These are phyloP conservation scores for Hagleromyces aurorensis DNA, from an alignment of 805 yeast genomes.

Conservation along the genomic window DNA sequence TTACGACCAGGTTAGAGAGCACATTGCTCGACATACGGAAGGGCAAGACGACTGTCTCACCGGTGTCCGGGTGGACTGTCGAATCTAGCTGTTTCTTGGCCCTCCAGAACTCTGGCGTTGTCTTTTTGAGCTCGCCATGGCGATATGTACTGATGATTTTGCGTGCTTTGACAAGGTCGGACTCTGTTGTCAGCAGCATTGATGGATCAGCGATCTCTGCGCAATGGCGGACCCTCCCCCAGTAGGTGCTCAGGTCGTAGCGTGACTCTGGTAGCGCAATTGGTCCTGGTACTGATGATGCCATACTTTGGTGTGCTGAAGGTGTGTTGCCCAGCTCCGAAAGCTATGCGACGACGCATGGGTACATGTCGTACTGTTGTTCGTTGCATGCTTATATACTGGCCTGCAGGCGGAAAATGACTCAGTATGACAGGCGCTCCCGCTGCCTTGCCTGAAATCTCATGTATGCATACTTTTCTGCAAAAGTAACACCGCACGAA, in stretches of 20 bases:
- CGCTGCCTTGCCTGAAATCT: too few species aligned
- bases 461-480: too few species aligned
- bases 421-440: conserved; percentile 1
- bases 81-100: conserved; percentile 86
- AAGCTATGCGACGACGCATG: too few species aligned
- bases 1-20: conserved; percentile 84
- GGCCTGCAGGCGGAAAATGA: too few species aligned
- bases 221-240: conserved; percentile 94
- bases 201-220: conserved; percentile 89
- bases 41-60: conserved; percentile 85
- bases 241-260: conserved; percentile 72
- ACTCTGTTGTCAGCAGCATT: conserved; percentile 67
- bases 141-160: conserved; percentile 60
- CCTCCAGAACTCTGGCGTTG: conserved; percentile 81
- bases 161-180: conserved; percentile 58
- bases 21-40: conserved; percentile 97
- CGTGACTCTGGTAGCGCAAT: conserved; percentile 71
- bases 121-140: conserved; percentile 52
- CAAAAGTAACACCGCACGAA: too few species aligned
- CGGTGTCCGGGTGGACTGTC: conserved; percentile 93
- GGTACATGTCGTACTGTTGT: too few species aligned
- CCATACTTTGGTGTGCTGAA: conserved; percentile 53
- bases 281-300: conserved; percentile 81
- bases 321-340: too few species aligned
- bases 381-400: too few species aligned